Percentiles rank a stretch among this genome's conserved stretches.
Conservation (phyloP, 768 basidiomycete species). For the Mycena olivaceomarginata region DNA sequence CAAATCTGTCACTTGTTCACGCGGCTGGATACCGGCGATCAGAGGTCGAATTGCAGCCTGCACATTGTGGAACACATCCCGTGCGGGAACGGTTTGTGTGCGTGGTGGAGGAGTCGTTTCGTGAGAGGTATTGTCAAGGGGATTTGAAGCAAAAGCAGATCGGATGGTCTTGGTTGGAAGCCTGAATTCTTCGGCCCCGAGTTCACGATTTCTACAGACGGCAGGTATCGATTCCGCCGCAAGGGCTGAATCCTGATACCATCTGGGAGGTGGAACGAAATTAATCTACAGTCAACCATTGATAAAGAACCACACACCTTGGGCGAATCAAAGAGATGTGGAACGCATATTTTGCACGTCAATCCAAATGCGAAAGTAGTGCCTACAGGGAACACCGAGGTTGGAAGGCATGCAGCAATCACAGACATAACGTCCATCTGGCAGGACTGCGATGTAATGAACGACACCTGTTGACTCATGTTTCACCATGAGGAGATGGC, state of each 20-base stretch:
- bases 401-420: slow-evolving; percentile 23
- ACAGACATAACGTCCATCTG: slow-evolving; percentile 28
- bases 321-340: too few species aligned
- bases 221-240: background rate
- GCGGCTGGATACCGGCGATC: too few species aligned
- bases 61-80: too few species aligned
- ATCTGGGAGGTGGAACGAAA: slow-evolving; percentile 1
- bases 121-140: too few species aligned
- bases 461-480: background rate
- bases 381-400: slow-evolving; percentile 25
- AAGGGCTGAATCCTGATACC: slow-evolving; percentile 11
- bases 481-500: background rate
- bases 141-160: background rate
- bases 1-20: too few species aligned
- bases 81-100: too few species aligned
- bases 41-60: too few species aligned
- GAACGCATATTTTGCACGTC: slow-evolving; percentile 3
- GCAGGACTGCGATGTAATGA: slow-evolving; percentile 11
- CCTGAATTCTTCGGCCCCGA: background rate
- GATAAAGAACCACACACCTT: background rate
- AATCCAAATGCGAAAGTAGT: slow-evolving; percentile 23
- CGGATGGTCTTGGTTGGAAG: slow-evolving; percentile 8
- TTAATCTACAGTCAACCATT: background rate
- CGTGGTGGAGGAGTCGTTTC: too few species aligned
- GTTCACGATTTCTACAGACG: slow-evolving; percentile 6